Percentiles rank a stretch among this genome's conserved stretches.
These are phyloP conservation scores for Sophora flavescens DNA, from an alignment of 306 rosid species.

Conservation along the genomic window DNA sequence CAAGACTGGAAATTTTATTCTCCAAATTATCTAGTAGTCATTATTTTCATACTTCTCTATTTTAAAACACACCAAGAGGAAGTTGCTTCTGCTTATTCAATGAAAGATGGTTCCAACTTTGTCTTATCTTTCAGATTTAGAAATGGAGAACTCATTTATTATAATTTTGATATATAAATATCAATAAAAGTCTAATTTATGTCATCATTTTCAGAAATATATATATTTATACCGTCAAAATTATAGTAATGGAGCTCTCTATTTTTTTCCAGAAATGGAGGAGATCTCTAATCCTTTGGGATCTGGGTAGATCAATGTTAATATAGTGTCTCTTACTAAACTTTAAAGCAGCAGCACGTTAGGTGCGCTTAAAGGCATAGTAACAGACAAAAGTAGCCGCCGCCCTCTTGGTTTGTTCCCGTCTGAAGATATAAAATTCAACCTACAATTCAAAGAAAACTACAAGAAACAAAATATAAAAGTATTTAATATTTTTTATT, in stretches of 20 bases:
- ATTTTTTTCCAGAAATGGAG: too few species aligned
- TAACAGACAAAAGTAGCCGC: constrained; percentile 35
- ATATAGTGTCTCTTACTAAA: background rate
- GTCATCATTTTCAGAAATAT: too few species aligned
- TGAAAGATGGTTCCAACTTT: constrained; percentile 38
- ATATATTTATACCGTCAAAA: too few species aligned
- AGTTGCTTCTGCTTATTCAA: constrained; percentile 18
- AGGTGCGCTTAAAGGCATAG: constrained; percentile 34
- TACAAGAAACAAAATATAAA: background rate
- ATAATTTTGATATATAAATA: too few species aligned
- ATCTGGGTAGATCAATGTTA: background rate
- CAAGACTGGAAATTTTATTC: background rate
- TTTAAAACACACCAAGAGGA: constrained; percentile 11
- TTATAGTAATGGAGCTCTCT: too few species aligned
- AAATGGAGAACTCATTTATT: too few species aligned
- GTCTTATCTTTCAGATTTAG: constrained; percentile 43
- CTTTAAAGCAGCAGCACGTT: constrained; percentile 1
- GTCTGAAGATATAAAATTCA: background rate
- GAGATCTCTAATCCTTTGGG: too few species aligned
- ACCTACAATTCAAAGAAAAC: background rate
- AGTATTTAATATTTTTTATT: too few species aligned
- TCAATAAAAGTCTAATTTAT: too few species aligned
- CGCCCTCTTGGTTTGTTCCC: background rate
- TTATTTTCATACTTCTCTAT: background rate
- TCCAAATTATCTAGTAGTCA: background rate